Base-by-base conservation (phyloP, 2,329 filamentous ascomycete genomes). In the Phialophora verrucosa region DNA sequence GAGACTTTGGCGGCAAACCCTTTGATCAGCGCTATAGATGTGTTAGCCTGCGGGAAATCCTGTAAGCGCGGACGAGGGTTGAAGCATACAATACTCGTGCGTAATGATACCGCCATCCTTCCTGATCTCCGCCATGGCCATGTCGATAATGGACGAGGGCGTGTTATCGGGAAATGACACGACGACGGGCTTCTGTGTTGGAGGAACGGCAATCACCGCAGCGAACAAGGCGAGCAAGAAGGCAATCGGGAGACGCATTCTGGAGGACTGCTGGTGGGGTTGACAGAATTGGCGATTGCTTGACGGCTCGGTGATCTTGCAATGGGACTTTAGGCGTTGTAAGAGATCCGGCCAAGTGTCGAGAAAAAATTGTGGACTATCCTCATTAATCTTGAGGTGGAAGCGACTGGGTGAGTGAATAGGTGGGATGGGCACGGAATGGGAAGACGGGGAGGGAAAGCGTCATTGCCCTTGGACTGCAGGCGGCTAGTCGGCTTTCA, bases 1-100 rank as follows among this genome's bases (percentile, higher is more conserved):
- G 92, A 88, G 38, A 90, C 89, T 69, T 90, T 87, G 59, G 90
- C 90, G 35, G 91, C 87, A 76, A 96, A 95, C 55, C 90, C 92
- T 81, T 91, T 95, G 68, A 66, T 66, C n/a, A 71, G 32, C 10
- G 64, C 69, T 73, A 54, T 20, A 81, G 76, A 20, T 81, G 20
- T 14, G 59, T 61, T 27, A 61, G 59, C 32, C 20, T 12, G 8
- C n/a, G 25, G 20, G n/a, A 53, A 31, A 32, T 49, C 20, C 14
- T 42, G 7, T 6, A 20, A 14, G 17, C 32, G 17, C 27, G 17
- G 14, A n/a, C 12, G 54, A 10, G 14, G 20, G 23, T 38, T 14
- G 20, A 59, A 38, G n/a, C 88, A 76, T 84, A 92, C 90, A 87
- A 78, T 92, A 95, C 74, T 89, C 86, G 80, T 96, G 92, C 25